Base-by-base conservation (phyloP, 2,329 filamentous ascomycete genomes). In the Trichoderma harzianum region DNA sequence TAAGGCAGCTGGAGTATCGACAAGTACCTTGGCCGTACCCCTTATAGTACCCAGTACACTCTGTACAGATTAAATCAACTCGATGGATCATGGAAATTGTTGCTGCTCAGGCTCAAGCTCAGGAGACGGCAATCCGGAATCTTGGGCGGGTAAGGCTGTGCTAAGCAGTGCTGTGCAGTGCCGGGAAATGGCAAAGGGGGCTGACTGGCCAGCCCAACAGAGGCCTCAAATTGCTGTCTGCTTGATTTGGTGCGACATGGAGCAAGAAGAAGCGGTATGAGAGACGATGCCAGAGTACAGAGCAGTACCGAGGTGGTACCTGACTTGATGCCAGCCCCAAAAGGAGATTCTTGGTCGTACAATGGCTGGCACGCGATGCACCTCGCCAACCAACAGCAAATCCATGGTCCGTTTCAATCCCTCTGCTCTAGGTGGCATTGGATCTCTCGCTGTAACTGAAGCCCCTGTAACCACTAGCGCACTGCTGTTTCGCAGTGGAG, bases 391-490 rank as follows among this genome's bases (percentile, higher is more conserved):
- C 61, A 64, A 43, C 34, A 30, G 55, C 55, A 58, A 58, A 58
- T 58, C 16, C 16, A 18, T n/a, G 39, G n/a, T 43, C 5, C 21
- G 47, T 4, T 14, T 34, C 26, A 26, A 30, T 30, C 30, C 10
- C 43, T 26, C n/a, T 55, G 18, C 10, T 32, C 43, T 16, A 10
- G 7, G 39, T 43, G 28, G 18, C 24, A 28, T 47, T 28, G 36
- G 39, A 32, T 68, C 32, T 68, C 30, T 68, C 28, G 26, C 34
- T 55, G 57, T 58, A 30, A 34, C 57, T 43, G 51, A 18, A 24
- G 24, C 24, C 64, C 64, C 64, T 67, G 64, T 67, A 30, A 67
- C 64, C 64, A 39, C 67, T 69, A 62, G 57, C 67, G 67, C 57
- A 39, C 30, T 36, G 67, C 57, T 69, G 57, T 53, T 69, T 53